phyloP scores from a whole-genome alignment of 495 filamentous ascomycete species.

The Umbilicaria muhlenbergii region DNA sequence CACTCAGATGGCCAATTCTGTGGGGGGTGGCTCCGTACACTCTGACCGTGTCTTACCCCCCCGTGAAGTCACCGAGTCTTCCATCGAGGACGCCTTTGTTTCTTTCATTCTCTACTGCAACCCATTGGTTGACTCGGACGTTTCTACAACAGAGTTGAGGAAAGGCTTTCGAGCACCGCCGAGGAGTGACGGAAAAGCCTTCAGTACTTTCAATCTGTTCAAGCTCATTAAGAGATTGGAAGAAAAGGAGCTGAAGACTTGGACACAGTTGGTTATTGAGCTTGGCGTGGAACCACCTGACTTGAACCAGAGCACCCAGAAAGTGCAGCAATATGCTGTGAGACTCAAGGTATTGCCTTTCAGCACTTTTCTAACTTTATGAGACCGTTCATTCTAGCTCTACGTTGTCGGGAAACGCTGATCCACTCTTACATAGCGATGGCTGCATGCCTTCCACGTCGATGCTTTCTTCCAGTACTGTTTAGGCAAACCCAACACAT shows the following conservation, averaged over 20 bases:
- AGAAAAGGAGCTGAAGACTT: constrained; percentile 84
- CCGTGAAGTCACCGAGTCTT: constrained; percentile 50
- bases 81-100: constrained; percentile 78
- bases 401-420: not conserved
- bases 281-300: constrained; percentile 83
- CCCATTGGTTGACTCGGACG: constrained; percentile 53
- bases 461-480: constrained; percentile 95
- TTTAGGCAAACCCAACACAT: constrained; percentile 60
- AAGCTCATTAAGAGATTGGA: constrained; percentile 73
- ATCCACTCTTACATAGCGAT: constrained; percentile 41
- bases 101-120: constrained; percentile 87
- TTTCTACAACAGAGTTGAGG: constrained; percentile 56
- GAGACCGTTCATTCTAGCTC: not conserved
- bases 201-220: constrained; percentile 69
- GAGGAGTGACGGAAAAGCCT: constrained; percentile 84
- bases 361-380: not conserved
- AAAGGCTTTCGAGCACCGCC: constrained; percentile 74
- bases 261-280: constrained; percentile 79
- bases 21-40: constrained; percentile 5
- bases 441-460: constrained; percentile 97
- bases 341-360: constrained; percentile 58
- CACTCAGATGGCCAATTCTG: not conserved
- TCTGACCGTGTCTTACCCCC: constrained; percentile 42
- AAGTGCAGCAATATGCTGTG: constrained; percentile 95
- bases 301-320: constrained; percentile 80